A percentile compares a stretch with the other conserved stretches of the same genome.
These are phyloP conservation scores for Xylaria palmicola DNA, from an alignment of 495 filamentous ascomycete genomes.

Conservation along the genomic window DNA sequence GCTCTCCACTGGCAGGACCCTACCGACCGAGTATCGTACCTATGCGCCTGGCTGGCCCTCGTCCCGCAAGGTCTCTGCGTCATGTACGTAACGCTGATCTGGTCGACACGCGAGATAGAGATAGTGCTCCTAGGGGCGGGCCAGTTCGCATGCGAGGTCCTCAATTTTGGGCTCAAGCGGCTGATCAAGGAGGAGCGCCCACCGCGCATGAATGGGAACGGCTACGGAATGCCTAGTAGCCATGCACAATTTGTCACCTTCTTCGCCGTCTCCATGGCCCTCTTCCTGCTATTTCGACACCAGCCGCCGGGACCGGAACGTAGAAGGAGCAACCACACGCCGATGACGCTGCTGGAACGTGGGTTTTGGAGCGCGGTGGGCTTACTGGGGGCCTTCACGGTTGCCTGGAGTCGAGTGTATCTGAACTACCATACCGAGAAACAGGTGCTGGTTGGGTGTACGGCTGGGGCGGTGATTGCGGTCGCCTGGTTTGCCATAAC, in stretches of 20 bases:
- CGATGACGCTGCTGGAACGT: slow-evolving; percentile 59
- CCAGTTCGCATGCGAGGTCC: slow-evolving; percentile 88
- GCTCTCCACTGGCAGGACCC: slow-evolving; percentile 65
- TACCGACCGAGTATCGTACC: slow-evolving; percentile 75
- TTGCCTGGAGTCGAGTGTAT: slow-evolving; percentile 82
- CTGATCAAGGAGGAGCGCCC: slow-evolving; percentile 90
- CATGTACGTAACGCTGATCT: slow-evolving; percentile 83
- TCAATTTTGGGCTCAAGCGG: slow-evolving; percentile 89
- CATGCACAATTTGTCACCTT: slow-evolving; percentile 93
- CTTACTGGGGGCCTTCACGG: slow-evolving; percentile 60
- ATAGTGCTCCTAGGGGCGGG: slow-evolving; percentile 87
- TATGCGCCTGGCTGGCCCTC: slow-evolving; percentile 91
- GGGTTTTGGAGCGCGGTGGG: slow-evolving; percentile 55
- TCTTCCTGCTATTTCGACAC: slow-evolving; percentile 83
- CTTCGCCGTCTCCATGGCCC: slow-evolving; percentile 76
- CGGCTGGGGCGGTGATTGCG: slow-evolving; percentile 69
- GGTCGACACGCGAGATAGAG: slow-evolving; percentile 87
- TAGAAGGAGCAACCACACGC: slow-evolving; percentile 38
- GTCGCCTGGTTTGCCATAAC: slow-evolving; percentile 77
- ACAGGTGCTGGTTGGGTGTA: slow-evolving; percentile 80
- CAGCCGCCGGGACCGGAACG: slow-evolving; percentile 44
- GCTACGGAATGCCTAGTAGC: slow-evolving; percentile 98
- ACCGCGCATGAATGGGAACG: slow-evolving; percentile 77
- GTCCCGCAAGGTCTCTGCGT: slow-evolving; percentile 88
- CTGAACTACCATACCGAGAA: slow-evolving; percentile 87